phyloP scores from a whole-genome alignment of 148 eudicot genomes.

The Cornus kousa region DNA sequence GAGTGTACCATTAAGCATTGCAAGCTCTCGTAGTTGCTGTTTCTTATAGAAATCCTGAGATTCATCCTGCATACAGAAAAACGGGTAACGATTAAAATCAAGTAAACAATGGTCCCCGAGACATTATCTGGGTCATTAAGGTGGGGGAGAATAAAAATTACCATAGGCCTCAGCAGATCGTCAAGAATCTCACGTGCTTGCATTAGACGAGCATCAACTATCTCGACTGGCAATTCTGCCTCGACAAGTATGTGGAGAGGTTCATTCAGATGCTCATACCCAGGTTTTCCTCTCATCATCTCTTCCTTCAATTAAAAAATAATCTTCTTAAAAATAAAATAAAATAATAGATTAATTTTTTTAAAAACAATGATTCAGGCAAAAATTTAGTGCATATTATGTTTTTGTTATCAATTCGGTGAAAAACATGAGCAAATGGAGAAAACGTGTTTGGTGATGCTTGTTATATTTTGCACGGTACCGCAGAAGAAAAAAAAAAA shows the following conservation, averaged over 20 bases:
- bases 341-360: too few species aligned
- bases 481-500: too few species aligned
- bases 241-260: conserved; percentile 96
- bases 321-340: too few species aligned
- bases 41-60: conserved; percentile 91
- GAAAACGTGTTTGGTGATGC: too few species aligned
- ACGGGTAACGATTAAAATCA: too few species aligned
- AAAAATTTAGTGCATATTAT: background rate
- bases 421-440: too few species aligned
- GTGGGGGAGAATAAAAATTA: conserved; percentile 27
- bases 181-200: conserved; percentile 97
- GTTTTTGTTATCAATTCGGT: too few species aligned
- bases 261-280: conserved; percentile 95
- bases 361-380: background rate
- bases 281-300: conserved; percentile 96
- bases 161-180: conserved; percentile 96
- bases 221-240: conserved; percentile 91
- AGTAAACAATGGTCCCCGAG: too few species aligned
- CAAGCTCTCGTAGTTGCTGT: conserved; percentile 92
- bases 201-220: conserved; percentile 82
- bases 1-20: conserved; percentile 87
- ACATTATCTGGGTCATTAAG: background rate
- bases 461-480: too few species aligned
- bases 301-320: conserved; percentile 58
- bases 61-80: conserved; percentile 97